A percentile compares a stretch with the other conserved stretches of the same genome.
phyloP scores from a whole-genome alignment of 2,329 filamentous ascomycete genomes.

The Alternaria sp. region DNA sequence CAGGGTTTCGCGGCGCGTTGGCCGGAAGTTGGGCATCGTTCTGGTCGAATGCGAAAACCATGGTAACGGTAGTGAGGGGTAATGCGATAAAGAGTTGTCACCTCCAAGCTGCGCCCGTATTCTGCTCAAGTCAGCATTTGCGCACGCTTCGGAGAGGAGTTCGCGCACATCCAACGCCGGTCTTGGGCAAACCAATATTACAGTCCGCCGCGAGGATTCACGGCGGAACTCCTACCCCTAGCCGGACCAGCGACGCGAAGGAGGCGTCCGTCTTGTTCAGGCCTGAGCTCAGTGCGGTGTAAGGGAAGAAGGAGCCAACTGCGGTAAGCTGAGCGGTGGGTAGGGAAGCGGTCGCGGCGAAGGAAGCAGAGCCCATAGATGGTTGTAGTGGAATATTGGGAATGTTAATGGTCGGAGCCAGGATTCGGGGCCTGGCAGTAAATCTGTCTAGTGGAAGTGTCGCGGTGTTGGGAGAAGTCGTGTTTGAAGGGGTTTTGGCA shows the following conservation, averaged over 20 bases:
- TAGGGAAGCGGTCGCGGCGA: constrained; percentile 39
- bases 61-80: constrained; percentile 18
- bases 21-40: constrained; percentile 37
- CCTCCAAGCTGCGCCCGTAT: constrained; percentile 18
- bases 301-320: constrained; percentile 43
- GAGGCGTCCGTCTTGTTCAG: constrained; percentile 53
- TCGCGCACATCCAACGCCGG: constrained; percentile 35
- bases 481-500: constrained; percentile 21
- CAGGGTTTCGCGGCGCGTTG: constrained; percentile 12
- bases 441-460: constrained; percentile 18
- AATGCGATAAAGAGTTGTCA: constrained; percentile 13
- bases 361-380: constrained; percentile 55
- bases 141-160: constrained; percentile 11
- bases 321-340: constrained; percentile 41
- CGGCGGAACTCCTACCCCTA: constrained; percentile 59
- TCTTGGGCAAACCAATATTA: constrained; percentile 43
- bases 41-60: constrained; percentile 47
- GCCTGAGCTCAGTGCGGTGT: constrained; percentile 43
- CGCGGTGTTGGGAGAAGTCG: constrained; percentile 18
- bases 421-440: constrained; percentile 37
- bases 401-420: constrained; percentile 34
- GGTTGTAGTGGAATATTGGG: constrained; percentile 33
- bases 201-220: constrained; percentile 58
- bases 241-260: constrained; percentile 56
- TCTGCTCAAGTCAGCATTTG: constrained; percentile 33